These are phyloP conservation scores for Combretum micranthum DNA, from an alignment of 345 rosid species.

Conservation along the genomic window DNA sequence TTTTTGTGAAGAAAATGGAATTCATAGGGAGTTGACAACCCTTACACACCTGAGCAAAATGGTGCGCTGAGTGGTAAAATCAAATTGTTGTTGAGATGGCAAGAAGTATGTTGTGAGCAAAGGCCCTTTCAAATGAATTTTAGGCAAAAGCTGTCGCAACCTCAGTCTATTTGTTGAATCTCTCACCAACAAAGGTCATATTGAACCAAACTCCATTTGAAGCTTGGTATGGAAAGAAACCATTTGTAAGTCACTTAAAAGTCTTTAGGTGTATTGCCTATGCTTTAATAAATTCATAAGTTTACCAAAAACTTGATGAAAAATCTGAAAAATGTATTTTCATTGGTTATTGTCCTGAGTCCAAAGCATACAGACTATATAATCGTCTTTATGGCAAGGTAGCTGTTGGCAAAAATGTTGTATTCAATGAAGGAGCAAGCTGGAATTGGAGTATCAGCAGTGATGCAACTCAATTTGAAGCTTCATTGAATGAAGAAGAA, in stretches of 20 bases:
- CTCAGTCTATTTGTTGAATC: too few relatives aligned
- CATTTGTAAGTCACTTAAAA: not conserved
- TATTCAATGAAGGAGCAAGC: not conserved
- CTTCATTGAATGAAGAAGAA: too few relatives aligned
- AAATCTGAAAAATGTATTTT: too few relatives aligned
- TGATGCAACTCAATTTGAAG: too few relatives aligned
- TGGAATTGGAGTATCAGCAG: not conserved
- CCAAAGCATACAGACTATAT: not conserved
- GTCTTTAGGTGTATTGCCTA: not conserved
- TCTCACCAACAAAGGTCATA: too few relatives aligned
- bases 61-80: not conserved
- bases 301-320: not conserved
- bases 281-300: too few relatives aligned
- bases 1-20: too few relatives aligned
- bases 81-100: not conserved
- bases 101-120: not conserved
- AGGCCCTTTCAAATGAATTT: not conserved
- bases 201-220: not conserved
- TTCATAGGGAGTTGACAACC: not conserved
- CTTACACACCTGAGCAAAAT: not conserved
- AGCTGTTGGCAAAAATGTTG: not conserved
- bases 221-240: conserved; percentile 4
- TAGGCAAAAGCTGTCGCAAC: not conserved
- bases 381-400: not conserved
- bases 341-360: not conserved